These are phyloP conservation scores for Solanum ossicruentum DNA, from an alignment of 257 asterid species.

Conservation along the genomic window DNA sequence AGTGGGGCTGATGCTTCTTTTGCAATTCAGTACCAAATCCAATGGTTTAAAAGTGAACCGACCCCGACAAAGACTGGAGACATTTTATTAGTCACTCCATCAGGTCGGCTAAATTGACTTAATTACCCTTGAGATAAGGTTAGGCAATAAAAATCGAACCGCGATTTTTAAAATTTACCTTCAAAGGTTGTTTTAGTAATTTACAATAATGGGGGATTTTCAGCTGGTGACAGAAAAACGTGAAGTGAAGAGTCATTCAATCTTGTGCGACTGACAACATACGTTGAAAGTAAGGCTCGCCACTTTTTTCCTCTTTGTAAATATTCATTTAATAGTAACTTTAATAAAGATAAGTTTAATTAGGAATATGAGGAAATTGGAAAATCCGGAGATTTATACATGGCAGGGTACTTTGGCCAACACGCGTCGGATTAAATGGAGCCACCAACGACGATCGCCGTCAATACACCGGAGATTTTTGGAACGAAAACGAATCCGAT, in stretches of 20 bases:
- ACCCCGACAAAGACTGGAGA: slow-evolving; percentile 5
- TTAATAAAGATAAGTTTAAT: background rate
- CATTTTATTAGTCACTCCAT: background rate
- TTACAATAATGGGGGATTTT: slow-evolving; percentile 10
- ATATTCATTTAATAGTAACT: background rate
- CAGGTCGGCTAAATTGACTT: background rate
- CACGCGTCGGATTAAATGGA: background rate
- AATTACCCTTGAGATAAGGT: background rate
- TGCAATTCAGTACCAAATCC: slow-evolving; percentile 1
- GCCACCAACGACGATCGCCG: background rate
- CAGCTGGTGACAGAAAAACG: slow-evolving; percentile 21
- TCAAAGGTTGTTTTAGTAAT: slow-evolving; percentile 10
- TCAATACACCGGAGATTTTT: slow-evolving; percentile 1
- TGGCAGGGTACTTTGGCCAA: slow-evolving; percentile 19
- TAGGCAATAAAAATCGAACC: background rate
- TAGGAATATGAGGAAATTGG: background rate
- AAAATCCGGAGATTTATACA: background rate
- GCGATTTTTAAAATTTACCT: background rate
- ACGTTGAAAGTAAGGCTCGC: slow-evolving; percentile 25
- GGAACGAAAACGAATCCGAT: background rate
- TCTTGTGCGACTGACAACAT: slow-evolving; percentile 16
- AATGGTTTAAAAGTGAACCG: background rate
- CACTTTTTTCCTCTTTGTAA: background rate
- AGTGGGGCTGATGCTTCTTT: background rate
- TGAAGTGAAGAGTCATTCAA: slow-evolving; percentile 20